Conservation (phyloP, 2,329 filamentous ascomycete species). For the Lasiodiplodia citricola region DNA sequence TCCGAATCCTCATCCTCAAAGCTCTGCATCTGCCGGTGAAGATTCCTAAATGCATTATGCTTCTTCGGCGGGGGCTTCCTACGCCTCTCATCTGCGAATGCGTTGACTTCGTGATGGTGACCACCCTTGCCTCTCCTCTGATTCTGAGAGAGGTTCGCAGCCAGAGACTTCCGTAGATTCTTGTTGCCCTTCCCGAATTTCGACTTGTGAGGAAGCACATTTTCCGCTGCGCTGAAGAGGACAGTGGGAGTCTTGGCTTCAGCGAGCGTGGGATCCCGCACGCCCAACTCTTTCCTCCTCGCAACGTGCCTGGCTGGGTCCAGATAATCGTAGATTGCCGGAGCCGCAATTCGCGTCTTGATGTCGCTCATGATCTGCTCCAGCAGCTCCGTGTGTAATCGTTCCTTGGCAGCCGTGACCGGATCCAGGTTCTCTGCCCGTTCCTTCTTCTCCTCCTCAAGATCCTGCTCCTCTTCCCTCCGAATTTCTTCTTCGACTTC, state of each 20-base stretch:
- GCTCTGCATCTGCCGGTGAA: slow-evolving; percentile 79
- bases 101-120: slow-evolving; percentile 42
- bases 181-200: slow-evolving; percentile 20
- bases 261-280: slow-evolving; percentile 67
- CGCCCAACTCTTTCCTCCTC: slow-evolving; percentile 80
- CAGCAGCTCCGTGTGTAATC: slow-evolving; percentile 78
- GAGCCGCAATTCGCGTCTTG: slow-evolving; percentile 83
- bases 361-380: slow-evolving; percentile 90
- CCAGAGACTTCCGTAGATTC: slow-evolving; percentile 18
- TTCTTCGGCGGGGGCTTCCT: slow-evolving; percentile 59
- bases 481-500: slow-evolving; percentile 69
- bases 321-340: slow-evolving; percentile 78
- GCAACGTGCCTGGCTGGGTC: slow-evolving; percentile 79
- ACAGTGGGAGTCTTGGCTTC: slow-evolving; percentile 62
- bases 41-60: slow-evolving; percentile 72
- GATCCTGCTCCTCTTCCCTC: slow-evolving; percentile 77
- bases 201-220: slow-evolving; percentile 10
- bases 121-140: slow-evolving; percentile 18
- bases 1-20: slow-evolving; percentile 80
- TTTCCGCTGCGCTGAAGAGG: slow-evolving; percentile 47
- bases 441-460: slow-evolving; percentile 89
- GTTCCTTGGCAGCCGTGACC: slow-evolving; percentile 80
- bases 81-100: slow-evolving; percentile 63
- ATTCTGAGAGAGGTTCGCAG: slow-evolving; percentile 3
- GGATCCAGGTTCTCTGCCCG: slow-evolving; percentile 89